Conservation (phyloP, 768 basidiomycete genomes). For the Tylopilus balloui region DNA sequence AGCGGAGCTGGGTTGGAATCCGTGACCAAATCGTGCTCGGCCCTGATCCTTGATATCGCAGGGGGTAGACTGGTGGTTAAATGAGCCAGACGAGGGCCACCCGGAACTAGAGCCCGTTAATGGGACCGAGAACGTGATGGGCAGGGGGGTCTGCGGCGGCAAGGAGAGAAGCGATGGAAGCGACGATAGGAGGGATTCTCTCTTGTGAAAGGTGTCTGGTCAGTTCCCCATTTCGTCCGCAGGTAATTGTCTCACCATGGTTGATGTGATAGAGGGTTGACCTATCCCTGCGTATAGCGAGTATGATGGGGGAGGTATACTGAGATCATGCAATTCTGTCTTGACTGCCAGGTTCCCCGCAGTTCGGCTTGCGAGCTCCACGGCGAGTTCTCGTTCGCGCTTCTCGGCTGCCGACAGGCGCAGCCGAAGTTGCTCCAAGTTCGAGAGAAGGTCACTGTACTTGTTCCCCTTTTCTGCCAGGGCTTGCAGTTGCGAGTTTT, state of each 20-base stretch:
- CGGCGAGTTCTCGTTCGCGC: conserved; percentile 63
- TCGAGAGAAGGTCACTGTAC: conserved; percentile 44
- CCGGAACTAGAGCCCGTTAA: conserved; percentile 34
- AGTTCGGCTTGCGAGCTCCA: conserved; percentile 49
- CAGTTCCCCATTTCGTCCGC: conserved; percentile 6
- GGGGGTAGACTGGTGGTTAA: conserved; percentile 40
- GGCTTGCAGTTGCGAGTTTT: conserved; percentile 68
- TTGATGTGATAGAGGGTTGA: conserved; percentile 59
- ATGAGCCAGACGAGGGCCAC: conserved; percentile 39
- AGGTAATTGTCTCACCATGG: conserved; percentile 51
- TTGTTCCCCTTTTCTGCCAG: conserved; percentile 46
- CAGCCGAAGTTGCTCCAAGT: conserved; percentile 62
- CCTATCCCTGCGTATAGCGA: conserved; percentile 31
- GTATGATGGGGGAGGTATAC: conserved; percentile 43
- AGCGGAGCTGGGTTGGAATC: conserved; percentile 48
- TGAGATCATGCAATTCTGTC: conserved; percentile 53
- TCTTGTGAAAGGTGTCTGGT: conserved; percentile 22
- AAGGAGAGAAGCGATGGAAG: conserved; percentile 71
- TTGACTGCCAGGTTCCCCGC: conserved; percentile 42
- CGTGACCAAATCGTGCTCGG: conserved; percentile 42
- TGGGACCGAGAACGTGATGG: conserved; percentile 54
- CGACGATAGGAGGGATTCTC: conserved; percentile 71
- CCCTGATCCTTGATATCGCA: conserved; percentile 51
- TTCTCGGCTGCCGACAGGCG: conserved; percentile 61
- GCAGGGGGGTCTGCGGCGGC: conserved; percentile 51